Evolutionary conservation across 257 asterid genomes (phyloP), one percentile per base, ranked within the genome.

Genomic region (Nicotiana knightiana): DNA sequence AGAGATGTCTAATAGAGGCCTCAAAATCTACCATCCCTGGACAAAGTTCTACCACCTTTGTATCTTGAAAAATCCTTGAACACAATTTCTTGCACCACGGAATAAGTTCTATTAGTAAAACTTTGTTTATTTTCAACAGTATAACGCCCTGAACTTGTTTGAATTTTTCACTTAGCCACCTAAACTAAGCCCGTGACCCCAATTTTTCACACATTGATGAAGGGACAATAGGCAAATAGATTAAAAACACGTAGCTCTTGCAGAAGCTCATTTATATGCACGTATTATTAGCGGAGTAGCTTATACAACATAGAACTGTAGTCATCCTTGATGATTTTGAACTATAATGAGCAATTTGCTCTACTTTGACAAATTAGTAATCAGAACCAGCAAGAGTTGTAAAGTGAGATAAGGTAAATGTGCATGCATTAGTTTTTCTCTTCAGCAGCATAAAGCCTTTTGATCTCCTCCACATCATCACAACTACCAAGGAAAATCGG

Each of bases 391-490:
- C 39, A 75, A 75, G 79, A 75, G 53, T 16, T 51, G 79, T 26
- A 4, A 26, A 73, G 12, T 57, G 68, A 55, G n/a, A 77, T 32
- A 21, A 30, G 18, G 84, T 9, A 70, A 71, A 71, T 33, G 43
- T 39, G 39, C 79, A 54, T 82, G 83, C 57, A 86, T 87, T 67
- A 82, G 26, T 87, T 93, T 43, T 88, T 54, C 83, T 77, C 90
- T 85, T 95, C 95, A 81, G 89, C 92, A 21, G 97, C 95, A 35
- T 93, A 94, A 70, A 96, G 85, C 37, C 91, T 94, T 87, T 93
- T 96, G 91, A 96, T 90, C 88, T 91, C 99, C 90, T 96, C 98
- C 18, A 96, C 94, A 65, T 96, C 99, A 62, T 96, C 97, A 61
- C 86, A 93, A 90, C 98, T 94, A 26, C 99, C 99, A 0, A 96